Conservation (phyloP, 1,284 basidiomycete species). For the Bjerkandera adusta region DNA sequence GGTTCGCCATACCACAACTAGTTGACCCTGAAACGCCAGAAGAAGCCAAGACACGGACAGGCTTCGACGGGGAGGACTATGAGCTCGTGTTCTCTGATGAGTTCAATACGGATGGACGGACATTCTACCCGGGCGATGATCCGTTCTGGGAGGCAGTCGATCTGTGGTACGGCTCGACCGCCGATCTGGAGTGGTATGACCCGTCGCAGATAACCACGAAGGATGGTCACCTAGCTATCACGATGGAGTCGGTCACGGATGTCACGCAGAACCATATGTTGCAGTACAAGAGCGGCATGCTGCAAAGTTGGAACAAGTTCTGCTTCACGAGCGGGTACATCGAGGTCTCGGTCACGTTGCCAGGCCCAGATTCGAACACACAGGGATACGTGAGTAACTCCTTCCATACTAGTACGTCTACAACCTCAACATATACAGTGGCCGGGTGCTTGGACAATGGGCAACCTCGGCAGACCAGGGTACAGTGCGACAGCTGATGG, state of each 20-base stretch:
- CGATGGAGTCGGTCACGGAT: constrained; percentile 52
- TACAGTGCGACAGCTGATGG: constrained; percentile 83
- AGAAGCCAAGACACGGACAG: constrained; percentile 52
- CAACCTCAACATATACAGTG: constrained; percentile 38
- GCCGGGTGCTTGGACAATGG: constrained; percentile 87
- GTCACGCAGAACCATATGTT: constrained; percentile 53
- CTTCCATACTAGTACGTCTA: background rate
- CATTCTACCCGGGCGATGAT: constrained; percentile 69
- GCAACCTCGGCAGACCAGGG: constrained; percentile 84
- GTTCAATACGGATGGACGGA: constrained; percentile 71
- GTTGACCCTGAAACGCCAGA: constrained; percentile 71
- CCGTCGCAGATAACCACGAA: constrained; percentile 73
- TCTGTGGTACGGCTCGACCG: constrained; percentile 68
- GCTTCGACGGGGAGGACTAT: constrained; percentile 65
- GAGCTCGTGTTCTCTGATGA: constrained; percentile 81
- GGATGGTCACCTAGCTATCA: constrained; percentile 71
- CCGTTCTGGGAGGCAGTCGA: constrained; percentile 75
- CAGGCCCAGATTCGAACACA: constrained; percentile 34
- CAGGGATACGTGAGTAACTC: constrained; percentile 33
- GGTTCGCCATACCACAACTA: constrained; percentile 54
- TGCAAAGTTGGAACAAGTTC: constrained; percentile 83
- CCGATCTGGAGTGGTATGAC: constrained; percentile 77
- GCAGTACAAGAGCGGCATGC: constrained; percentile 66
- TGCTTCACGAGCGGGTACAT: constrained; percentile 81
- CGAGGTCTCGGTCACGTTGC: constrained; percentile 45